Evolutionary conservation across 805 yeast species (phyloP).

Genomic region (Ogataea henricii): DNA sequence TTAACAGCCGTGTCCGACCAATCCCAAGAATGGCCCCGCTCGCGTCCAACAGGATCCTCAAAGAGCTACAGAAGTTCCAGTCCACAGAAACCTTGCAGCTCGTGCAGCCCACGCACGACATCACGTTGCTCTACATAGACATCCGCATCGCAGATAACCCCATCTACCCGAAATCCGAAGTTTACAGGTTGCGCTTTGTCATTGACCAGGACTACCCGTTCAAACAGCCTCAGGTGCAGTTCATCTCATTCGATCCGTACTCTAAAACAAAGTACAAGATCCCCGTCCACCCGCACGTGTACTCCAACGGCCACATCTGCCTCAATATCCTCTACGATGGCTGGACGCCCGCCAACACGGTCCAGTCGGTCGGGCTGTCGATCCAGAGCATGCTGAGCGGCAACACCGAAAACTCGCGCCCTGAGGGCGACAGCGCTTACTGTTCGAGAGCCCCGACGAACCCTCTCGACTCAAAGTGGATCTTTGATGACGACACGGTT

Average conservation of each 20-base stretch:
- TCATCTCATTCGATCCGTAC: conserved; percentile 35
- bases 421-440: conserved; percentile 57
- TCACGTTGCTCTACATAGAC: conserved; percentile 38
- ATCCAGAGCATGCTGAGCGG: conserved; percentile 64
- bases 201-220: conserved; percentile 56
- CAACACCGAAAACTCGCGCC: conserved; percentile 50
- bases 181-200: conserved; percentile 45
- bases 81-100: conserved; percentile 15
- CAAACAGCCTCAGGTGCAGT: conserved; percentile 57
- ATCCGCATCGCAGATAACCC: conserved; percentile 38
- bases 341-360: conserved; percentile 66
- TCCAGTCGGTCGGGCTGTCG: conserved; percentile 52
- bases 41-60: conserved; percentile 20
- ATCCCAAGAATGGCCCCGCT: conserved; percentile 11
- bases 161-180: conserved; percentile 38
- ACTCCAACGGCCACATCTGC: conserved; percentile 80
- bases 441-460: conserved; percentile 54
- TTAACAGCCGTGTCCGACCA: neutral
- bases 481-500: conserved; percentile 61
- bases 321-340: conserved; percentile 63
- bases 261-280: conserved; percentile 31
- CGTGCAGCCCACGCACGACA: conserved; percentile 17
- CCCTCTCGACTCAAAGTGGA: conserved; percentile 53
- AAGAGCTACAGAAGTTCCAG: conserved; percentile 22
- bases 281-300: conserved; percentile 75